Evolutionary conservation across 139 green algal genomes (phyloP), one percentile per base, ranked within the genome.

Genomic region (Micromonas commoda): DNA sequence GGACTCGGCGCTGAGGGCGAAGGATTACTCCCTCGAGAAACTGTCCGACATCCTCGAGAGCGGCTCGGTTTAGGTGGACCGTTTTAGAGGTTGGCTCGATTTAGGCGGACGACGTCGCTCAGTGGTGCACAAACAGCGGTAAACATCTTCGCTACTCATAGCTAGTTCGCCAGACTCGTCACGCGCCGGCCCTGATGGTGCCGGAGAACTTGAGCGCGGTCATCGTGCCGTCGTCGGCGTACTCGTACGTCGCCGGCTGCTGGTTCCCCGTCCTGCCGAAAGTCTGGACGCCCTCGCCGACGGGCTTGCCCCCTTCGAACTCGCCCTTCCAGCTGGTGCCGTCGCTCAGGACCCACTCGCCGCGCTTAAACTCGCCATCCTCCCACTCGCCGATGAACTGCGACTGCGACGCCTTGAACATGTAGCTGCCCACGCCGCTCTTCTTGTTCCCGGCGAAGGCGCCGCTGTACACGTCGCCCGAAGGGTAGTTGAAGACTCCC

Each of bases 1-100:
- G 61, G 84, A 88, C 37, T 67, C 80, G 64, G 34, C 88, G 67
- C 72, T 89, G 21, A 5, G 13, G 19, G 9, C 16, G 9, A 16
- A 16, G 45, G 29, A 79, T 29, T 71, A 66, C 19, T 26, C 23
- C 5, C 51, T 71, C 4, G 71, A 77, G 51, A 5, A 9, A 5
- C 33, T 77, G 28, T 3, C 5, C 19, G 31, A 29, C 21, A 53
- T 73, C 45, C 9, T 57, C 45, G 13, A 37, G 33, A 35, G 66
- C 5, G 66, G 29, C 33, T 4, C 28, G 28, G 28, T 39, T 26
- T 69, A 16, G 16, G 9, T 9, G 9, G 45, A 57, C 85, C 0
- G 84, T 89, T 19, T 86, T 89, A 85, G 92, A 98, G n/a, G n/a
- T n/a, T n/a, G n/a, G n/a, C n/a, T n/a, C n/a, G n/a, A n/a, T n/a